Evolutionary conservation across 805 yeast genomes (phyloP).

Genomic region (Starmerella powellii): DNA sequence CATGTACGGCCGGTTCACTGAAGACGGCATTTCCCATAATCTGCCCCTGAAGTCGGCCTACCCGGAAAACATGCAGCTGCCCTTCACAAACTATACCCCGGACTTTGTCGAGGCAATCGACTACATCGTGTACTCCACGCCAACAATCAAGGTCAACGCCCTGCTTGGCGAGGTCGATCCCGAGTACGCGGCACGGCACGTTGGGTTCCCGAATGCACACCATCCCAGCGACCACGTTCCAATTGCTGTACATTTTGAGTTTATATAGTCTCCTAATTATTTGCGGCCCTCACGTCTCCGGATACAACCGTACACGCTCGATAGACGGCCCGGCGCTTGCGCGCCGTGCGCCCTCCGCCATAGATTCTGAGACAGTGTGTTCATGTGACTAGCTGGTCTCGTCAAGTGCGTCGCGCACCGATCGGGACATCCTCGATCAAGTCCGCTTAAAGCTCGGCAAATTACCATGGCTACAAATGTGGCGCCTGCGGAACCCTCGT

Average conservation of each 20-base stretch:
- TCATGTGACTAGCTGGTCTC: too few relatives aligned
- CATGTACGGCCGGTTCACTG: constrained; percentile 83
- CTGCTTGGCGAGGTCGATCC: constrained; percentile 73
- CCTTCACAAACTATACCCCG: constrained; percentile 91
- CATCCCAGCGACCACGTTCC: constrained; percentile 93
- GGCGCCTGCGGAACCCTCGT: too few relatives aligned
- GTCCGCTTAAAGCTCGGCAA: too few relatives aligned
- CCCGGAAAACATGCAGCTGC: constrained; percentile 71
- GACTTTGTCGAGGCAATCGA: constrained; percentile 87
- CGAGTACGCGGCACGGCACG: constrained; percentile 59
- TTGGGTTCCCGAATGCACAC: constrained; percentile 90
- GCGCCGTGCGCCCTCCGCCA: too few relatives aligned
- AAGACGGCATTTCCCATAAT: constrained; percentile 72
- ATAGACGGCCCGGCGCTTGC: too few relatives aligned
- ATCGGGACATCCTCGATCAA: too few relatives aligned
- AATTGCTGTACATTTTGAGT: constrained; percentile 64
- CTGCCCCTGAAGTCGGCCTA: constrained; percentile 79
- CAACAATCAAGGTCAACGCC: constrained; percentile 70
- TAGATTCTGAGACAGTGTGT: too few relatives aligned
- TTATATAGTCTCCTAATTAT: constrained; percentile 30
- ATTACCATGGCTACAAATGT: too few relatives aligned
- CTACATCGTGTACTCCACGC: constrained; percentile 87
- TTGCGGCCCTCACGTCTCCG: too few relatives aligned
- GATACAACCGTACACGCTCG: too few relatives aligned
- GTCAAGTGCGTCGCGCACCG: too few relatives aligned